phyloP scores from a whole-genome alignment of 1,284 basidiomycete genomes.

The Rhizoctonia solani region DNA sequence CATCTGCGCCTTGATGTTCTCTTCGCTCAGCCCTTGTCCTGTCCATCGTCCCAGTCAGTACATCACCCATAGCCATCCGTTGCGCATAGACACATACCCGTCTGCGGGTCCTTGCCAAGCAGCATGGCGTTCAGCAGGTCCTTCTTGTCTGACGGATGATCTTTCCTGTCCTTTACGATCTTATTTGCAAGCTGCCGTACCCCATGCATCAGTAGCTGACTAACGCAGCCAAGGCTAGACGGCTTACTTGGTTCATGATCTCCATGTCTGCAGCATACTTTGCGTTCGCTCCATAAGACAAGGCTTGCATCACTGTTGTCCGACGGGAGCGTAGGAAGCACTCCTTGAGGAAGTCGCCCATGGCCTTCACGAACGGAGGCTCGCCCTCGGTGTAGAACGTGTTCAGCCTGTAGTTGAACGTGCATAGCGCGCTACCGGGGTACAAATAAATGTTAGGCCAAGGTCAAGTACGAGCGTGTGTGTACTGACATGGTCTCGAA shows the following conservation, averaged over 20 bases:
- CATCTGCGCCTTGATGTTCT: slow-evolving; percentile 41
- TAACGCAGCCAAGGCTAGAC: neutral
- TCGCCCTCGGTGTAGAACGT: slow-evolving; percentile 38
- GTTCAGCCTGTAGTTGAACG: slow-evolving; percentile 44
- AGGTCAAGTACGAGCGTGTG: slow-evolving; percentile 42
- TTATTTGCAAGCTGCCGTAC: slow-evolving; percentile 4
- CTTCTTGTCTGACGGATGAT: slow-evolving; percentile 38
- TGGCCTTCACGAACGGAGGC: slow-evolving; percentile 42
- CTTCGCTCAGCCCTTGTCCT: slow-evolving; percentile 41
- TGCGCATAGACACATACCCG: slow-evolving; percentile 31
- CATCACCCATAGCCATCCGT: neutral
- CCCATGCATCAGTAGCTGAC: neutral
- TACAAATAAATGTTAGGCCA: neutral
- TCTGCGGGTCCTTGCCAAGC: slow-evolving; percentile 43
- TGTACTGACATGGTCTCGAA: slow-evolving; percentile 52
- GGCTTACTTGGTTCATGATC: slow-evolving; percentile 39
- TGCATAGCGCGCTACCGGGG: slow-evolving; percentile 31
- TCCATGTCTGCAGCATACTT: slow-evolving; percentile 39
- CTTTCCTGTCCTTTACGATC: slow-evolving; percentile 39
- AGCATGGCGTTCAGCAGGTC: slow-evolving; percentile 45
- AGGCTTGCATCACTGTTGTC: slow-evolving; percentile 35
- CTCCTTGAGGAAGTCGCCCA: slow-evolving; percentile 39
- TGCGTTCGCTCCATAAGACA: slow-evolving; percentile 31
- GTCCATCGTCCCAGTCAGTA: neutral
- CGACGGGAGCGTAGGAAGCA: slow-evolving; percentile 36